phyloP scores from a whole-genome alignment of 139 green algal species.

The Micractinium sp. region DNA sequence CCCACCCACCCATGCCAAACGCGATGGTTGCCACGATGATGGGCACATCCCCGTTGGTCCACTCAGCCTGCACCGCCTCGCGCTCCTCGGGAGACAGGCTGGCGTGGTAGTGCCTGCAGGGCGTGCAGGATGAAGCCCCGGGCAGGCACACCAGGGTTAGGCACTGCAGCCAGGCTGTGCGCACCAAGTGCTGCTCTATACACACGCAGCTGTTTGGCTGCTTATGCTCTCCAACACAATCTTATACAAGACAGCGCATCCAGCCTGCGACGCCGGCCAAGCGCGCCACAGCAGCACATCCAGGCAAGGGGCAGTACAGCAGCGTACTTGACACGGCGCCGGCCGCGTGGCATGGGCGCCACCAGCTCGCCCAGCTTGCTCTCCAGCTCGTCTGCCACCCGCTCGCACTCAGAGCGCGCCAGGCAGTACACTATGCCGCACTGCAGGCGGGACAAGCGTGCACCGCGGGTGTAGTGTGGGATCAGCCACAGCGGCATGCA shows the following conservation, averaged over 20 bases:
- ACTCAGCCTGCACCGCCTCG: slow-evolving; percentile 79
- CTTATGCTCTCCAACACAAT: neutral
- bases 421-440: slow-evolving; percentile 97
- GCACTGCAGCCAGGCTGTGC: neutral
- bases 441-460: slow-evolving; percentile 36
- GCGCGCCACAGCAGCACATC: too few species aligned
- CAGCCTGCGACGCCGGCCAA: too few species aligned
- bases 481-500: neutral
- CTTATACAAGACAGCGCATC: too few species aligned
- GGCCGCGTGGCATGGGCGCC: slow-evolving; percentile 21
- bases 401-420: slow-evolving; percentile 80
- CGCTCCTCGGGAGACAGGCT: slow-evolving; percentile 70
- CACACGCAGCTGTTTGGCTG: neutral
- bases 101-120: slow-evolving; percentile 83
- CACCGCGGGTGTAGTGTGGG: neutral
- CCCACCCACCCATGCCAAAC: slow-evolving; percentile 87
- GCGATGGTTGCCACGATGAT: slow-evolving; percentile 92
- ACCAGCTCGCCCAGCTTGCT: slow-evolving; percentile 18
- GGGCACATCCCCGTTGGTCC: slow-evolving; percentile 74
- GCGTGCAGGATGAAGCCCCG: neutral
- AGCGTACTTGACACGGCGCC: slow-evolving; percentile 27
- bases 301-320: too few species aligned
- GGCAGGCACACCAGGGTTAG: neutral
- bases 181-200: neutral
- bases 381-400: slow-evolving; percentile 74